phyloP scores from a whole-genome alignment of 2,329 filamentous ascomycete genomes.

The Fusarium anguioides region DNA sequence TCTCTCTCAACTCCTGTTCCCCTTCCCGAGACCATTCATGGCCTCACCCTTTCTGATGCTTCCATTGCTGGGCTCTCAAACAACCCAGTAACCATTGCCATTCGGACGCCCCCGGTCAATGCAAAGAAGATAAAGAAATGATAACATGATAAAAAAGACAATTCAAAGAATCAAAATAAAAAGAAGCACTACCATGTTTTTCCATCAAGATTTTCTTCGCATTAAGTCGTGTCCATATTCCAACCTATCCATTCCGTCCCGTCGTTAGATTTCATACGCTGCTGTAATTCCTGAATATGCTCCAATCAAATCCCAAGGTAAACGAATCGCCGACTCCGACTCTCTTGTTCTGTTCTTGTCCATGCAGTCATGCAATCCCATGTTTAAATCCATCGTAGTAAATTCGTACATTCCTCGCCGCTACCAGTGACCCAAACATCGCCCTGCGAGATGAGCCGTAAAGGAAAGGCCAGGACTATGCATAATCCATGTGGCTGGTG shows the following conservation, averaged over 20 bases:
- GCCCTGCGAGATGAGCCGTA: conserved; percentile 13
- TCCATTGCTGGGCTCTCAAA: conserved; percentile 13
- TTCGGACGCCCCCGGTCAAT: conserved; percentile 38
- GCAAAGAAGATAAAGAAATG: conserved; percentile 22
- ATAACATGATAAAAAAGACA: conserved; percentile 35
- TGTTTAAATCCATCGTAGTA: conserved; percentile 13
- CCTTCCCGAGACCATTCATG: conserved; percentile 27
- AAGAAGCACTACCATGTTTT: conserved; percentile 22
- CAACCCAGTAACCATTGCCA: conserved; percentile 13
- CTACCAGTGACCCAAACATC: conserved; percentile 14
- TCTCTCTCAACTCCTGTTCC: conserved; percentile 34
- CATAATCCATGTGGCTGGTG: conserved; percentile 28
- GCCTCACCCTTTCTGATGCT: conserved; percentile 16
- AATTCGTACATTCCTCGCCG: conserved; percentile 24
- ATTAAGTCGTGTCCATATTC: conserved; percentile 34
- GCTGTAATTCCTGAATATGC: conserved; percentile 15
- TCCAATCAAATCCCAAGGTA: background rate
- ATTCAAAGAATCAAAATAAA: conserved; percentile 36
- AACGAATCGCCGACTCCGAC: background rate
- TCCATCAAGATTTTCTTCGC: conserved; percentile 26
- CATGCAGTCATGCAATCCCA: conserved; percentile 14
- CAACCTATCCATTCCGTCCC: conserved; percentile 31
- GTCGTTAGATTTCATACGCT: conserved; percentile 35
- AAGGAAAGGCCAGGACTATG: conserved; percentile 20
- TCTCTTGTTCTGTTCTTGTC: conserved; percentile 13